Conservation (phyloP, 2,329 filamentous ascomycete genomes). For the Calonectria multiphialidica region DNA sequence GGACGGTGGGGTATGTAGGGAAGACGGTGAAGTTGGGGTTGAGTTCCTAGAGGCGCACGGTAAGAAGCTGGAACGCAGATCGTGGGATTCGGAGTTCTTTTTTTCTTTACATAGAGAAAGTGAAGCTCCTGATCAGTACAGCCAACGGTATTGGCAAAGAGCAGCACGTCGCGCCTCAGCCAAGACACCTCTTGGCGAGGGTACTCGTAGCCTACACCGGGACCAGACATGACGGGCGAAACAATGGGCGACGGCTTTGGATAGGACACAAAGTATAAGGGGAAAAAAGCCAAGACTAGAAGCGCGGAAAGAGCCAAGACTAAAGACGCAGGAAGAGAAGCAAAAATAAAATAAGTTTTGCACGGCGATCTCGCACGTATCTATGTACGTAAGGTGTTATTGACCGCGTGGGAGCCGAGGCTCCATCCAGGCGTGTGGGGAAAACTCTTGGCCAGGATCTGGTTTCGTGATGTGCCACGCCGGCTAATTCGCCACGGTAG, state of each 20-base stretch:
- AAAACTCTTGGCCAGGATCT: slow-evolving; percentile 9
- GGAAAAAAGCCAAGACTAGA: background rate
- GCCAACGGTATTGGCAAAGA: slow-evolving; percentile 93
- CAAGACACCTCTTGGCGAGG: slow-evolving; percentile 82
- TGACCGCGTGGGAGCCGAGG: slow-evolving; percentile 4
- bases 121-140: slow-evolving; percentile 79
- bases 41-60: slow-evolving; percentile 89
- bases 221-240: background rate
- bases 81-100: background rate
- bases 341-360: background rate
- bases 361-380: slow-evolving; percentile 1
- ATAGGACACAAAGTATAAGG: background rate
- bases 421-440: slow-evolving; percentile 9
- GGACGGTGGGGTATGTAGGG: slow-evolving; percentile 87
- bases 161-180: slow-evolving; percentile 87
- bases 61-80: background rate
- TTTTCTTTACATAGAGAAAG: slow-evolving; percentile 71
- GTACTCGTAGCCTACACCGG: slow-evolving; percentile 56
- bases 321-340: background rate
- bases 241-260: background rate
- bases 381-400: slow-evolving; percentile 10
- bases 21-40: slow-evolving; percentile 90
- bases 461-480: background rate
- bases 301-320: background rate
- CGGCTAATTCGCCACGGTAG: background rate